These are phyloP conservation scores for Ceratocystis harringtonii DNA, from an alignment of 2,329 filamentous ascomycete genomes.

Conservation along the genomic window DNA sequence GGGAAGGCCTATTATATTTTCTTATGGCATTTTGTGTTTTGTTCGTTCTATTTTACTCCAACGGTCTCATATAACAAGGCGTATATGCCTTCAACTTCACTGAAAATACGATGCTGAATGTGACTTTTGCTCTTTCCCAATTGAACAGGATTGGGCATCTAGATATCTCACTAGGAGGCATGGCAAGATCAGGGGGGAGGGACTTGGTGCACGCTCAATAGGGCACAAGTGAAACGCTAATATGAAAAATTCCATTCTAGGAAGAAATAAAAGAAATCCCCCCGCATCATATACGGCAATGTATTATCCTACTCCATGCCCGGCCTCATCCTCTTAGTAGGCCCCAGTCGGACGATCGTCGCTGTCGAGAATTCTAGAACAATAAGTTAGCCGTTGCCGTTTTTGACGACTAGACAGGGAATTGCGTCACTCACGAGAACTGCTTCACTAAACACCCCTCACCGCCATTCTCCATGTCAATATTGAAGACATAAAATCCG, in stretches of 20 bases:
- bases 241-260: background rate
- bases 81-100: background rate
- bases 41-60: background rate
- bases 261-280: background rate
- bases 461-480: constrained; percentile 86
- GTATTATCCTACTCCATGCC: background rate
- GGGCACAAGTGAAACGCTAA: background rate
- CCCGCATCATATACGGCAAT: background rate
- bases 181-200: no score
- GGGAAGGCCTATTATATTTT: background rate
- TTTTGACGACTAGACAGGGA: background rate
- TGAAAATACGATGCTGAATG: background rate
- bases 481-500: constrained; percentile 85
- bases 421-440: constrained; percentile 31
- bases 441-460: constrained; percentile 85
- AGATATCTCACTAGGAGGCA: background rate
- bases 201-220: background rate
- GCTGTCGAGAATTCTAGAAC: background rate
- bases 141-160: background rate
- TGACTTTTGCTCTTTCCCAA: background rate
- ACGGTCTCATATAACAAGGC: background rate
- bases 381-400: constrained; percentile 30
- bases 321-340: background rate
- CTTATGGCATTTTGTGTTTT: background rate
- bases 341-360: background rate